Conservation (phyloP, 2,329 filamentous ascomycete species). For the Fusarium metavorans region DNA sequence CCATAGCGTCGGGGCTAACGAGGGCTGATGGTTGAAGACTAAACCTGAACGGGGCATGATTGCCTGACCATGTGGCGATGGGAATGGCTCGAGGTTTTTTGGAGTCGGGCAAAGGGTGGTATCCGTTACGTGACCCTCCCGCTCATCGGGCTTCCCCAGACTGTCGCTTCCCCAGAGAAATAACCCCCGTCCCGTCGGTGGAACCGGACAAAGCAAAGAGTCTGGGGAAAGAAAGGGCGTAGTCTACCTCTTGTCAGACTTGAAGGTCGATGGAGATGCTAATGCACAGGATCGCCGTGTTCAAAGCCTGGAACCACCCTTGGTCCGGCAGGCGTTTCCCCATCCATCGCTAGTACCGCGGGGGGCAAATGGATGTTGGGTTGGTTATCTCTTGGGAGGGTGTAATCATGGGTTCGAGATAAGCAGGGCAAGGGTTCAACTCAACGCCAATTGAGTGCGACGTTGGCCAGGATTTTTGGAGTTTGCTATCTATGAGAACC, state of each 20-base stretch:
- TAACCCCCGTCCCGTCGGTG: no score
- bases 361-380: background rate
- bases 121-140: background rate
- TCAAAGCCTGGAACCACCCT: background rate
- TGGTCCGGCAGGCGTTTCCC: background rate
- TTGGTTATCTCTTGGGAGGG: background rate
- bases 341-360: background rate
- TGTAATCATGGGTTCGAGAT: background rate
- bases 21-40: background rate
- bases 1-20: background rate
- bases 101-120: background rate
- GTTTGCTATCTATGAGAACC: background rate
- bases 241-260: background rate
- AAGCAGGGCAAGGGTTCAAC: background rate
- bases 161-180: background rate
- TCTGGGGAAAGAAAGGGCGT: background rate
- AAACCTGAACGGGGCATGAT: background rate
- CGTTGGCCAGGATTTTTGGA: background rate
- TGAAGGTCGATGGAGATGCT: background rate
- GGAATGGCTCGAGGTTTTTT: background rate
- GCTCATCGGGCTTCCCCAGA: background rate
- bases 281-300: background rate
- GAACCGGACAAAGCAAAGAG: no score
- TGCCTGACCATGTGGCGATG: background rate
- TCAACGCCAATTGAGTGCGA: background rate